These are phyloP conservation scores for Xylaria sp. DNA, from an alignment of 2,329 filamentous ascomycete genomes.

Conservation along the genomic window DNA sequence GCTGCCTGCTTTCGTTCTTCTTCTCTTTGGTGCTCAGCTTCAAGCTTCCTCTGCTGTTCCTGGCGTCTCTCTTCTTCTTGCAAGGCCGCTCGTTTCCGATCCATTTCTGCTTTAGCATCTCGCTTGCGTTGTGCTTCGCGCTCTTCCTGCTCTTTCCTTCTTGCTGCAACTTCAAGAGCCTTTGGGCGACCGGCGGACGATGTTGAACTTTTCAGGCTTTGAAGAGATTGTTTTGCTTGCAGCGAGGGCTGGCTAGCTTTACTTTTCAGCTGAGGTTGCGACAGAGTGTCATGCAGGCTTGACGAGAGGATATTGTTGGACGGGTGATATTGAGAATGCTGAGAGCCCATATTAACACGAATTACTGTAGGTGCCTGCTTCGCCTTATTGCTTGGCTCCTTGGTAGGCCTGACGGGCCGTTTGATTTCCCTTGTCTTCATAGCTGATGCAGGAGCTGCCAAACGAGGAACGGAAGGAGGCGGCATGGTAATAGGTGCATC, in stretches of 20 bases:
- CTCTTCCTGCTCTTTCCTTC: slow-evolving; percentile 87
- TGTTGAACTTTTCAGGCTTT: slow-evolving; percentile 72
- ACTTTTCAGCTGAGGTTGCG: slow-evolving; percentile 61
- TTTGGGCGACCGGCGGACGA: slow-evolving; percentile 74
- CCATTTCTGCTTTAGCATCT: slow-evolving; percentile 82
- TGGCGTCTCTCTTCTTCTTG: slow-evolving; percentile 73
- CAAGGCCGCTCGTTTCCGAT: slow-evolving; percentile 75
- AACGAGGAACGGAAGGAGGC: slow-evolving; percentile 68
- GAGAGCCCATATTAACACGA: slow-evolving; percentile 74
- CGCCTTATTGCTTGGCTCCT: slow-evolving; percentile 66
- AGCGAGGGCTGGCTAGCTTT: slow-evolving; percentile 76
- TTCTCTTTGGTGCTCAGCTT: slow-evolving; percentile 70
- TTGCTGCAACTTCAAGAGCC: slow-evolving; percentile 78
- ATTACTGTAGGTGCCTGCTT: slow-evolving; percentile 78
- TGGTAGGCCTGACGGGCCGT: slow-evolving; percentile 70
- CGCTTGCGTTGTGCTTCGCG: slow-evolving; percentile 80
- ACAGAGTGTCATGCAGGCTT: slow-evolving; percentile 66
- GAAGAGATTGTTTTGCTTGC: slow-evolving; percentile 64
- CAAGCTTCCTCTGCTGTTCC: slow-evolving; percentile 68
- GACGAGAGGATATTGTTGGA: slow-evolving; percentile 68
- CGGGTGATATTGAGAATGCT: slow-evolving; percentile 68
- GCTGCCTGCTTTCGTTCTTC: slow-evolving; percentile 68
- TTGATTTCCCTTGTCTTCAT: slow-evolving; percentile 65
- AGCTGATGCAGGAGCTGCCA: slow-evolving; percentile 58
- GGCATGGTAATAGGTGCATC: slow-evolving; percentile 66